Conservation (phyloP, 2,329 filamentous ascomycete species). For the Stagonosporopsis rhizophila region DNA sequence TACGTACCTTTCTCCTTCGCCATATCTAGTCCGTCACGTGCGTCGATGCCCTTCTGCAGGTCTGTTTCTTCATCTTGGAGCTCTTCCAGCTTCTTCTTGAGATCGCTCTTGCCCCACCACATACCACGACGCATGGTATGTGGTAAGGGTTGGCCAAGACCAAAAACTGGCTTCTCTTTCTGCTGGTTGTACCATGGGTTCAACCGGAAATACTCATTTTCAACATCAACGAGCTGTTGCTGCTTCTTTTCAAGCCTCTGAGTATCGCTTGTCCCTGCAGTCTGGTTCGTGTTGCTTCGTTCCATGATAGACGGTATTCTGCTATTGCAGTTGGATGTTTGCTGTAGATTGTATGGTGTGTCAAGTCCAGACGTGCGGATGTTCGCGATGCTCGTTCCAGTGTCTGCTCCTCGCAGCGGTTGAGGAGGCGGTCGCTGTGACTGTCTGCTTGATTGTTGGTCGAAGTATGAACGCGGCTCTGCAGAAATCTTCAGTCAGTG, state of each 20-base stretch:
- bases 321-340: constrained; percentile 10
- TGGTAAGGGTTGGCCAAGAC: constrained; percentile 61
- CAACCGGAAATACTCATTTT: constrained; percentile 61
- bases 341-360: constrained; percentile 8
- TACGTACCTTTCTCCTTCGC: constrained; percentile 24
- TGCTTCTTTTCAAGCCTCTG: constrained; percentile 37
- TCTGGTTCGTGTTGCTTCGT: constrained; percentile 24
- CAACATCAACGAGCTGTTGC: constrained; percentile 48
- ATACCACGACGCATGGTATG: constrained; percentile 62
- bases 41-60: constrained; percentile 24
- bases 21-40: constrained; percentile 27
- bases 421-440: constrained; percentile 9
- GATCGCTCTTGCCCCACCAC: constrained; percentile 54
- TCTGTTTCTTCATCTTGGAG: constrained; percentile 22
- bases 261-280: constrained; percentile 18
- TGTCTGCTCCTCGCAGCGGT: constrained; percentile 4
- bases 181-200: constrained; percentile 64
- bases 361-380: constrained; percentile 17
- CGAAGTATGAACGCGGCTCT: constrained; percentile 16
- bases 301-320: constrained; percentile 20
- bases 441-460: constrained; percentile 5
- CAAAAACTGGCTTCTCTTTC: constrained; percentile 61
- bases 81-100: constrained; percentile 48
- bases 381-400: constrained; percentile 27
- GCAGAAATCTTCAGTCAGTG: constrained; percentile 1